phyloP scores from a whole-genome alignment of 2,329 filamentous ascomycete species.

The Ascomycota sp. region DNA sequence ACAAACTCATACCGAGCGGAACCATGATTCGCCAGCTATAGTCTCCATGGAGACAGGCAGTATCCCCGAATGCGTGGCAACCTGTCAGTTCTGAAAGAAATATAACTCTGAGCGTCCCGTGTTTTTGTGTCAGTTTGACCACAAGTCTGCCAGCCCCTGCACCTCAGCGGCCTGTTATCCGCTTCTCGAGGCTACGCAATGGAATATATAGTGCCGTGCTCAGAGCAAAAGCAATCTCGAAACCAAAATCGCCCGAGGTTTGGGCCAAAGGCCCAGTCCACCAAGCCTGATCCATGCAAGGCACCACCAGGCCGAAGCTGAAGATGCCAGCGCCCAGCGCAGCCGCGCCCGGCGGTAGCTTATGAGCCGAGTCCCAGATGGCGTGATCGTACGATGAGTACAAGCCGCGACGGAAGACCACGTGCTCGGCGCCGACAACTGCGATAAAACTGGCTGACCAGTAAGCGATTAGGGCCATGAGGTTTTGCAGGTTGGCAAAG shows the following conservation, averaged over 20 bases:
- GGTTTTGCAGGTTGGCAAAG: conserved; percentile 33
- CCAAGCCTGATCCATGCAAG: conserved; percentile 38
- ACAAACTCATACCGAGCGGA: too few relatives aligned
- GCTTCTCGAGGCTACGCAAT: conserved; percentile 22
- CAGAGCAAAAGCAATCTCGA: conserved; percentile 36
- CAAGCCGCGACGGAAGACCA: conserved; percentile 23
- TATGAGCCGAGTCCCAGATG: conserved; percentile 22
- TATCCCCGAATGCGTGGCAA: too few relatives aligned
- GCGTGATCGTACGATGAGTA: conserved; percentile 22
- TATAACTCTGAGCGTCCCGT: too few relatives aligned
- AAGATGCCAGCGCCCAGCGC: conserved; percentile 22
- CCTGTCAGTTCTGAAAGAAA: too few relatives aligned
- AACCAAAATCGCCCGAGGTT: conserved; percentile 40
- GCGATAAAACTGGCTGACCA: conserved; percentile 33
- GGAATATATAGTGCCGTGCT: conserved; percentile 24
- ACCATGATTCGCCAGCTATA: too few relatives aligned
- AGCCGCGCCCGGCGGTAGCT: conserved; percentile 23
- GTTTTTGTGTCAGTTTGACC: too few relatives aligned
- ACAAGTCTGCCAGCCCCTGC: too few relatives aligned
- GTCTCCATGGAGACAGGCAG: too few relatives aligned
- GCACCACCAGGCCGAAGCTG: conserved; percentile 29
- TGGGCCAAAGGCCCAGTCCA: conserved; percentile 36
- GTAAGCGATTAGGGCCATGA: conserved; percentile 33
- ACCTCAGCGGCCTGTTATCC: conserved; percentile 7
- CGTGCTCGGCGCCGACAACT: conserved; percentile 24